A percentile compares a stretch with the other conserved stretches of the same genome.
Evolutionary conservation across 139 green algal species (phyloP).

Genomic region (Bryopsis sp.): DNA sequence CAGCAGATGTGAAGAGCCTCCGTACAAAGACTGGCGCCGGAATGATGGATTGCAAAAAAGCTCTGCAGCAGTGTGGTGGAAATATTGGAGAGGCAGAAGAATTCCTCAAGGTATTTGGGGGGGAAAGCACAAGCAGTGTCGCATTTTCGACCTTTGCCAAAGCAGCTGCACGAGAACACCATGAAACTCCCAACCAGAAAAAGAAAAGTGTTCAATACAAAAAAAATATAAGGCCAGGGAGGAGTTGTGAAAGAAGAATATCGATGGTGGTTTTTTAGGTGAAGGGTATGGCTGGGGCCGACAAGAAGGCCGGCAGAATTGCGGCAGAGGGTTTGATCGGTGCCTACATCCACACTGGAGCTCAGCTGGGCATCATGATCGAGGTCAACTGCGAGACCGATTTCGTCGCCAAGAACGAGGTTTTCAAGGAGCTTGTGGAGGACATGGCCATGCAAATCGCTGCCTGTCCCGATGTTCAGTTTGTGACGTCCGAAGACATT

Average conservation of each 20-base stretch:
- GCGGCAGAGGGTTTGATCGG: constrained; percentile 64
- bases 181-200: too few relatives aligned
- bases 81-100: constrained; percentile 69
- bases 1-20: constrained; percentile 80
- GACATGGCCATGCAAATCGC: constrained; percentile 52
- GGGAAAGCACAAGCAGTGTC: constrained; percentile 58
- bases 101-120: constrained; percentile 1
- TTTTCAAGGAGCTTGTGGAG: constrained; percentile 79
- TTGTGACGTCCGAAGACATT: constrained; percentile 60
- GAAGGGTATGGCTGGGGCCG: constrained; percentile 86
- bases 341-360: constrained; percentile 94
- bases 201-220: constrained; percentile 86
- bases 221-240: constrained; percentile 76
- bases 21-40: constrained; percentile 76
- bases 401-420: constrained; percentile 86
- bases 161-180: too few relatives aligned
- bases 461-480: constrained; percentile 29
- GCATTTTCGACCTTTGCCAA: too few relatives aligned
- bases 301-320: constrained; percentile 89
- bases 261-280: constrained; percentile 38
- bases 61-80: constrained; percentile 62
- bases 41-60: constrained; percentile 99
- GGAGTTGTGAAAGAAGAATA: constrained; percentile 18
- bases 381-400: constrained; percentile 98
- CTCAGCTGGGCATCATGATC: constrained; percentile 66